A percentile compares a stretch with the other conserved stretches of the same genome.
These are phyloP conservation scores for Asterella californica DNA, from an alignment of 225 moss, liverwort and hornwort genomes.

Conservation along the genomic window DNA sequence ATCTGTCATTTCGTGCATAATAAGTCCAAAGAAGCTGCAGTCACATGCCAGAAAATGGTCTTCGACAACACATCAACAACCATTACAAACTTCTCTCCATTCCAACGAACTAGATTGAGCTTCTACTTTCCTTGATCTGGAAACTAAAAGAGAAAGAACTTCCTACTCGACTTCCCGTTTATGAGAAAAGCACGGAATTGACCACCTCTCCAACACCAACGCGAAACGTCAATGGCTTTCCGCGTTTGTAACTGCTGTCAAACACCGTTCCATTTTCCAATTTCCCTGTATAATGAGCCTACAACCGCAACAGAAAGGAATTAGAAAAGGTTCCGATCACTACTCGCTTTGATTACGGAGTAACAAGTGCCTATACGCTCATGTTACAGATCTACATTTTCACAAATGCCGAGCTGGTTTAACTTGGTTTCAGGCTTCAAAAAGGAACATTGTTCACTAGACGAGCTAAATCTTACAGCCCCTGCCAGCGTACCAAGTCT, in stretches of 20 bases:
- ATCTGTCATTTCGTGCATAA: neutral
- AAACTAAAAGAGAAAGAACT: no score
- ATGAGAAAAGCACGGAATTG: neutral
- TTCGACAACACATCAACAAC: neutral
- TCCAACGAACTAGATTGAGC: neutral
- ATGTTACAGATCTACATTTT: neutral
- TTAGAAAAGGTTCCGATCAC: neutral
- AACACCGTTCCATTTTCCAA: constrained; percentile 77
- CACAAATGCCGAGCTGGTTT: neutral
- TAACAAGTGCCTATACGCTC: neutral
- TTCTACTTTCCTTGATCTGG: neutral
- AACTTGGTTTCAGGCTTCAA: neutral
- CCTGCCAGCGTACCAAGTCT: neutral
- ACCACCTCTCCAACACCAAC: constrained; percentile 91
- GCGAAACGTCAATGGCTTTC: constrained; percentile 81
- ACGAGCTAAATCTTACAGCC: neutral
- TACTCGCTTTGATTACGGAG: neutral
- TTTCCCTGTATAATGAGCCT: constrained; percentile 94
- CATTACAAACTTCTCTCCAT: neutral
- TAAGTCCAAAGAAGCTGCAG: neutral
- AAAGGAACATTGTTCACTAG: neutral
- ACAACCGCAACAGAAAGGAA: constrained; percentile 14
- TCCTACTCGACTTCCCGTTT: neutral
- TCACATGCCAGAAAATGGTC: neutral
- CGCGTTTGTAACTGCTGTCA: constrained; percentile 90